Evolutionary conservation across 2,329 filamentous ascomycete genomes (phyloP).

Genomic region (Verticillium isaacii): DNA sequence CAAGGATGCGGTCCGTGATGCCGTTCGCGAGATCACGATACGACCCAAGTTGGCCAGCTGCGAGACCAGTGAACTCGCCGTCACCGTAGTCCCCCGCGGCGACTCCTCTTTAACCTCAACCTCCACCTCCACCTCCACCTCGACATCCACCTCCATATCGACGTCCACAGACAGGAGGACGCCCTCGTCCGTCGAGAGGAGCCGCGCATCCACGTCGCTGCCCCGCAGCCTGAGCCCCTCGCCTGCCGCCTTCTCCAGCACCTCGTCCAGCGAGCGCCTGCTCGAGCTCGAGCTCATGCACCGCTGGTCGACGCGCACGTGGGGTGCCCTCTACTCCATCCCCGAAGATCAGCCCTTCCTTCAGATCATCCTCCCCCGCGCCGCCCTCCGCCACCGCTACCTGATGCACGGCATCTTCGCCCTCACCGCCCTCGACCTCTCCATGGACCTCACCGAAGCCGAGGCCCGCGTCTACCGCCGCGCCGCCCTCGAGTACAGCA

Average conservation of each 20-base stretch:
- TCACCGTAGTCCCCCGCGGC: neutral
- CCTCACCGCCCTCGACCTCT: neutral
- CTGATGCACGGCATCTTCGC: constrained; percentile 28
- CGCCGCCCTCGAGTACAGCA: constrained; percentile 5
- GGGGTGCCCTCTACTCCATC: constrained; percentile 30
- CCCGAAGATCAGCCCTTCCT: constrained; percentile 29
- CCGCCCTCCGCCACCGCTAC: constrained; percentile 29
- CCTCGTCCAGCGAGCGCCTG: neutral
- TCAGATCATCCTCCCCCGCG: constrained; percentile 24
- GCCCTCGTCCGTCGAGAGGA: neutral
- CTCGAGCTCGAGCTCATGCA: constrained; percentile 46
- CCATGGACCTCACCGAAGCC: neutral
- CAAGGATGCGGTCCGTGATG: neutral
- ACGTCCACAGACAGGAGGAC: too few species aligned
- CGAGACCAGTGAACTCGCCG: neutral
- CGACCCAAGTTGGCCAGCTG: neutral
- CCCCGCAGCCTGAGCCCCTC: neutral
- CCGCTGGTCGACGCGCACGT: constrained; percentile 42
- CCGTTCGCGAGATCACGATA: neutral
- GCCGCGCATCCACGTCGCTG: neutral
- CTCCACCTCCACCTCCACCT: neutral
- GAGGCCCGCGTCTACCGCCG: constrained; percentile 1
- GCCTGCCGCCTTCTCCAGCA: neutral
- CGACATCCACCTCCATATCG: neutral
- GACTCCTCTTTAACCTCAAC: neutral